Conservation (phyloP, 352 stramenopile genomes). For the Globisporangium iwayamae region DNA sequence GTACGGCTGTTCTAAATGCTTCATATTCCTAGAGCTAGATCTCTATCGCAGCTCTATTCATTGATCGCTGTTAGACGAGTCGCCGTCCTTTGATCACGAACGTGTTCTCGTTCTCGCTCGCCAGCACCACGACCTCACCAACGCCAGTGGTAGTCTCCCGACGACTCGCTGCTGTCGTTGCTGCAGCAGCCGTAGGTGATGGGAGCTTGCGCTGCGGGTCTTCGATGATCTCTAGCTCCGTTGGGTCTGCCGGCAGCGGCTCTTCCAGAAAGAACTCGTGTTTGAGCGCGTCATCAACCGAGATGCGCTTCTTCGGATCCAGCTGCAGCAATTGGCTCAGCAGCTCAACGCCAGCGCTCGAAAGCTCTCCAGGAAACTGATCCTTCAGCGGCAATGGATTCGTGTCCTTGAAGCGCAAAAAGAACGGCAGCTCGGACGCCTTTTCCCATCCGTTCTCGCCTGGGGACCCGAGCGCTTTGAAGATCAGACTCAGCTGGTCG, state of each 20-base stretch:
- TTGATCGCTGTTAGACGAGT: slow-evolving; percentile 26
- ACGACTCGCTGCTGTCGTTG: neutral
- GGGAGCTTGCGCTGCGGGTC: slow-evolving; percentile 16
- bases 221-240: slow-evolving; percentile 32
- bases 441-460: slow-evolving; percentile 58
- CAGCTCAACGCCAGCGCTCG: slow-evolving; percentile 44
- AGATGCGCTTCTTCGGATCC: slow-evolving; percentile 61
- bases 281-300: slow-evolving; percentile 40
- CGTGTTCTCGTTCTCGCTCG: slow-evolving; percentile 16
- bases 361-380: slow-evolving; percentile 57
- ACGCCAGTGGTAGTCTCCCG: neutral
- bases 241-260: slow-evolving; percentile 21
- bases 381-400: slow-evolving; percentile 46
- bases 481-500: slow-evolving; percentile 77
- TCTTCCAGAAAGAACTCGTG: slow-evolving; percentile 66
- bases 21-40: neutral
- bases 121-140: slow-evolving; percentile 17
- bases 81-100: slow-evolving; percentile 56
- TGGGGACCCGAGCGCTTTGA: slow-evolving; percentile 56
- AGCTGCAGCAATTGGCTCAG: slow-evolving; percentile 45
- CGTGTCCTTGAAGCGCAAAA: slow-evolving; percentile 70
- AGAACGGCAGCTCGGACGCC: slow-evolving; percentile 60
- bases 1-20: too few species aligned
- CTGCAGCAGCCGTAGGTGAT: slow-evolving; percentile 1
- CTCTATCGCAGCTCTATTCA: neutral